phyloP scores from a whole-genome alignment of 78 protist species.

The Dictyostelium intermedium region DNA sequence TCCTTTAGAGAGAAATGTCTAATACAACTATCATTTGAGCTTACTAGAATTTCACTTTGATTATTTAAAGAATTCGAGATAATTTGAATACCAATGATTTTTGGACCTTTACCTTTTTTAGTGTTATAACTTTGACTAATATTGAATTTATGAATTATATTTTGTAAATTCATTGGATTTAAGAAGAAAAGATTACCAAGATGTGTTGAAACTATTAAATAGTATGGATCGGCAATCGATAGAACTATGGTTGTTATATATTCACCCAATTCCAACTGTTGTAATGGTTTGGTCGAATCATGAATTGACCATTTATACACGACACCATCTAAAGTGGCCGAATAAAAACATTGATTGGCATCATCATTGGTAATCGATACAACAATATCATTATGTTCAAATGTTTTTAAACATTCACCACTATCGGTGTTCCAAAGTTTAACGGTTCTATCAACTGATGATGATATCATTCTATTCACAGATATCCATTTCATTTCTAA shows the following conservation, averaged over 20 bases:
- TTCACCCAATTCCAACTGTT: constrained; percentile 23
- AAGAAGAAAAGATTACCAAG: constrained; percentile 36
- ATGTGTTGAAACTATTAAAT: constrained; percentile 57
- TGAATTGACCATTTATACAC: constrained; percentile 50
- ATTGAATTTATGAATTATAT: constrained; percentile 6
- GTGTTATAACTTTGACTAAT: neutral
- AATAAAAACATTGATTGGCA: neutral
- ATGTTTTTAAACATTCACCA: constrained; percentile 36
- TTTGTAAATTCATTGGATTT: neutral
- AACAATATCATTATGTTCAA: constrained; percentile 79
- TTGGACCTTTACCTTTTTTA: constrained; percentile 71
- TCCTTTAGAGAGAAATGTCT: constrained; percentile 40
- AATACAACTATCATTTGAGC: constrained; percentile 48
- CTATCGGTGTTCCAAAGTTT: constrained; percentile 25
- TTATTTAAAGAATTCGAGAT: constrained; percentile 20
- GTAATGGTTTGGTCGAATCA: neutral
- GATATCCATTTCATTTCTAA: constrained; percentile 63
- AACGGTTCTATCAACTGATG: constrained; percentile 51
- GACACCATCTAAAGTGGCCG: constrained; percentile 52
- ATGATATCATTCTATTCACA: neutral
- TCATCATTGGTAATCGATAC: constrained; percentile 53
- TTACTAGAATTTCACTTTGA: constrained; percentile 28
- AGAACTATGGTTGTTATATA: constrained; percentile 34
- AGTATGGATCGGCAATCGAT: neutral
- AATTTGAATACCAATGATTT: constrained; percentile 33